A percentile compares a stretch with the other conserved stretches of the same genome.
Evolutionary conservation across 2,329 filamentous ascomycete genomes (phyloP).

Genomic region (Aspergillus eucalypticola): DNA sequence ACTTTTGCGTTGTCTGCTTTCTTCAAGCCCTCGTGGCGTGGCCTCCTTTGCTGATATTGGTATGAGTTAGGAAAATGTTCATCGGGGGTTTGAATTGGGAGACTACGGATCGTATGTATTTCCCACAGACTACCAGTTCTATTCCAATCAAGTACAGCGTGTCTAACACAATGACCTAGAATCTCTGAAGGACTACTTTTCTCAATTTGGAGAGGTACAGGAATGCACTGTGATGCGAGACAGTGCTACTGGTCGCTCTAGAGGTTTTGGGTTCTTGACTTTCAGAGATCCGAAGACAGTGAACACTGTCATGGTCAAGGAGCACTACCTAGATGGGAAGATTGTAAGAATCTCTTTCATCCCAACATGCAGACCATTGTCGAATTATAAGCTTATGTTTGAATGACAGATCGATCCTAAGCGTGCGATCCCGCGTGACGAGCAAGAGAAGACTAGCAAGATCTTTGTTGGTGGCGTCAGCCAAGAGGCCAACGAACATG

Average conservation of each 20-base stretch:
- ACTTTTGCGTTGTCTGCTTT: neutral
- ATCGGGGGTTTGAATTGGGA: slow-evolving; percentile 99
- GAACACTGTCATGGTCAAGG: slow-evolving; percentile 99
- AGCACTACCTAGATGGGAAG: slow-evolving; percentile 96
- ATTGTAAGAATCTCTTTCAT: slow-evolving; percentile 66
- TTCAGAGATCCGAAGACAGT: slow-evolving; percentile 98
- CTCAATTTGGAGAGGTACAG: slow-evolving; percentile 93
- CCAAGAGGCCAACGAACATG: slow-evolving; percentile 92
- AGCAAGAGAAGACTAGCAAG: slow-evolving; percentile 97
- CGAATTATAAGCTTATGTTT: slow-evolving; percentile 24
- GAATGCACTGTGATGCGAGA: slow-evolving; percentile 99
- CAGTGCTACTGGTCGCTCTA: slow-evolving; percentile 85
- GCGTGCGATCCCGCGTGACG: slow-evolving; percentile 92
- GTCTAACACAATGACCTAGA: slow-evolving; percentile 58
- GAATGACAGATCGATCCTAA: slow-evolving; percentile 85
- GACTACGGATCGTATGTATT: slow-evolving; percentile 86
- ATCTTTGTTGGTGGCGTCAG: slow-evolving; percentile 98
- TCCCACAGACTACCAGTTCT: slow-evolving; percentile 8
- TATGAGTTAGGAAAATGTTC: slow-evolving; percentile 86
- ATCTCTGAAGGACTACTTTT: slow-evolving; percentile 94
- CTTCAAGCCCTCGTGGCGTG: slow-evolving; percentile 5
- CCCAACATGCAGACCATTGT: neutral
- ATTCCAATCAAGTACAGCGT: slow-evolving; percentile 4
- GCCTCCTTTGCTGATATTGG: slow-evolving; percentile 32
- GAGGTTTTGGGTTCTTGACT: slow-evolving; percentile 95